Conservation (phyloP, 768 basidiomycete species). For the Porpolomopsis calyptriformis region DNA sequence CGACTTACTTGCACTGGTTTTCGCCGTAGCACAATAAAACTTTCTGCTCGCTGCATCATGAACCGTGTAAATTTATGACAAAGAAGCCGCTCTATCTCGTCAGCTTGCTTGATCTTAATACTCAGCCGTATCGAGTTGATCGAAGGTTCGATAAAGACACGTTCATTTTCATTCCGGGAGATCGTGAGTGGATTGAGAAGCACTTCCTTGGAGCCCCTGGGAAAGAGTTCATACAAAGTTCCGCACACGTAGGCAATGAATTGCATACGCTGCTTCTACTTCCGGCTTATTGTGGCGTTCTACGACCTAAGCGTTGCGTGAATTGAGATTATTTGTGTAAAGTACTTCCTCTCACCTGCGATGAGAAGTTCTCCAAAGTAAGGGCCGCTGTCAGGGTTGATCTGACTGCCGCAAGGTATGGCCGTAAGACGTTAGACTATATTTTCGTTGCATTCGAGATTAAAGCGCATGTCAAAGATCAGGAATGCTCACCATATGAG, state of each 20-base stretch:
- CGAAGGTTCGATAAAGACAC: slow-evolving; percentile 93
- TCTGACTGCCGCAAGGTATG: slow-evolving; percentile 92
- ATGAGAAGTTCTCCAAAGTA: slow-evolving; percentile 95
- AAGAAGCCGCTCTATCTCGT: slow-evolving; percentile 94
- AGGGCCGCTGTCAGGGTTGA: slow-evolving; percentile 96
- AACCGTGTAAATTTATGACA: slow-evolving; percentile 98
- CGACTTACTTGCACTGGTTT: slow-evolving; percentile 76
- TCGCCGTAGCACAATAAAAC: slow-evolving; percentile 89
- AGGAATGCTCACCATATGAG: slow-evolving; percentile 37
- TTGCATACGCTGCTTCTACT: slow-evolving; percentile 70
- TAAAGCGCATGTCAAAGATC: neutral
- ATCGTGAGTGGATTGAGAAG: slow-evolving; percentile 88
- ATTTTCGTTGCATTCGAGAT: slow-evolving; percentile 3
- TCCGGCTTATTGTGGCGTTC: slow-evolving; percentile 98
- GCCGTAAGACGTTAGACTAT: slow-evolving; percentile 90
- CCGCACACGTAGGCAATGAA: neutral
- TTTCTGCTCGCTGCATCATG: slow-evolving; percentile 98
- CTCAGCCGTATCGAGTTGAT: slow-evolving; percentile 95
- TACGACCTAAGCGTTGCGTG: slow-evolving; percentile 53
- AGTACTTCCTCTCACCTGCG: slow-evolving; percentile 51
- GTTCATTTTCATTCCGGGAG: slow-evolving; percentile 94
- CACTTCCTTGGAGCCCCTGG: slow-evolving; percentile 85
- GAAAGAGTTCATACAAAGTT: slow-evolving; percentile 1
- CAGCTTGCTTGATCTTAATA: slow-evolving; percentile 98
- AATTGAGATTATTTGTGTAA: slow-evolving; percentile 8